Evolutionary conservation across 139 green algal genomes (phyloP).

Genomic region (Chlorella sorokiniana): DNA sequence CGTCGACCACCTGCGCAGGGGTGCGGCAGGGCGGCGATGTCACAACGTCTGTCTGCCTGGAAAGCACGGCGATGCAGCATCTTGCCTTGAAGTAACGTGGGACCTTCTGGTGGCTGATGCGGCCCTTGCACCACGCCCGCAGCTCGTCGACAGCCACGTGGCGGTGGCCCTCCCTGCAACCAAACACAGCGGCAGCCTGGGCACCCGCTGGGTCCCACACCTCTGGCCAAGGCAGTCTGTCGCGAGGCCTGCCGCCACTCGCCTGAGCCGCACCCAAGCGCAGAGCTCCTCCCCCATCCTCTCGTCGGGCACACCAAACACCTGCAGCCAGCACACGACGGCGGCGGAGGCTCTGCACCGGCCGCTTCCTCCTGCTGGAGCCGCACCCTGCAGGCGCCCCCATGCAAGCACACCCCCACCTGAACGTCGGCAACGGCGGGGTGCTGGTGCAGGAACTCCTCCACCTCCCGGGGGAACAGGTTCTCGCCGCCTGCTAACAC

Average conservation of each 20-base stretch:
- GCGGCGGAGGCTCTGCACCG: no score
- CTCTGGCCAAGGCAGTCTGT: neutral
- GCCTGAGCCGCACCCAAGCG: conserved; percentile 39
- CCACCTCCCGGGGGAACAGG: conserved; percentile 33
- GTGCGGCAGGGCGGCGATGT: neutral
- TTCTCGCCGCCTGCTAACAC: no score
- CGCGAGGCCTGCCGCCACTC: neutral
- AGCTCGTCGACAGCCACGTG: neutral
- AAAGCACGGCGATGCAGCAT: neutral
- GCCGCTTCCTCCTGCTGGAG: no score
- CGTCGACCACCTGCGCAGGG: neutral
- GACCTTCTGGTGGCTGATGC: conserved; percentile 18
- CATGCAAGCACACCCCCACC: neutral
- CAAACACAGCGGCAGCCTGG: neutral
- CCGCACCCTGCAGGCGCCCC: no score
- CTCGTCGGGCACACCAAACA: conserved; percentile 47
- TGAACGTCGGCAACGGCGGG: conserved; percentile 37
- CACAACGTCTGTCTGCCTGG: neutral
- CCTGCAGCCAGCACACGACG: conserved; percentile 5
- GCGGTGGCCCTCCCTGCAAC: neutral
- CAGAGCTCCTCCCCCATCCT: conserved; percentile 43
- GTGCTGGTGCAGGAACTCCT: conserved; percentile 42
- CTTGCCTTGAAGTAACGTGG: conserved; percentile 22
- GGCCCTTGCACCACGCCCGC: conserved; percentile 15
- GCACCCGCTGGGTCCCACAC: neutral